A percentile compares a stretch with the other conserved stretches of the same genome.
phyloP scores from a whole-genome alignment of 768 basidiomycete genomes.

The Mycena vulgaris region DNA sequence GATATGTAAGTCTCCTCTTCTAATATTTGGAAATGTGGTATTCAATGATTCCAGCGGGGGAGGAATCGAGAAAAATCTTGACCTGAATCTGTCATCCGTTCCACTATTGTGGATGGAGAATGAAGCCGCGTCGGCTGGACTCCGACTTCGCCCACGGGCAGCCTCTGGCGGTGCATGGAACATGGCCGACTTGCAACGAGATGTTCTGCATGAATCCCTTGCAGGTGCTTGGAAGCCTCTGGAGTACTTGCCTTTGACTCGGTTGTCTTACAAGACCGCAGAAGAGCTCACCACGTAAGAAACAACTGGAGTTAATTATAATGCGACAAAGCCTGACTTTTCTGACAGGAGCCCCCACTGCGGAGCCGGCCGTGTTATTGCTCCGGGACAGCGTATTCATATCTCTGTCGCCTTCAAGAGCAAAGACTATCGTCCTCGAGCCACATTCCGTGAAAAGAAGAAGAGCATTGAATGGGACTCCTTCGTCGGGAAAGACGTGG shows the following conservation, averaged over 20 bases:
- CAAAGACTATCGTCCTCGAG: background rate
- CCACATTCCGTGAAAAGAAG: background rate
- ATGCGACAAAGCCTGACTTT: background rate
- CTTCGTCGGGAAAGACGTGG: slow-evolving; percentile 4
- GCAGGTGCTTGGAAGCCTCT: background rate
- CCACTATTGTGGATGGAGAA: slow-evolving; percentile 19
- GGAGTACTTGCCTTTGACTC: slow-evolving; percentile 3
- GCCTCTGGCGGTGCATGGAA: slow-evolving; percentile 1
- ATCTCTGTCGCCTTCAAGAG: slow-evolving; percentile 10
- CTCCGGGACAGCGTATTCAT: slow-evolving; percentile 11
- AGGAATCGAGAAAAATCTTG: background rate
- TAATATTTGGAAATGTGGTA: background rate
- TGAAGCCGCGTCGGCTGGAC: slow-evolving; percentile 4
- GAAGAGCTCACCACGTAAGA: background rate
- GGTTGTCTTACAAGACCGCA: background rate
- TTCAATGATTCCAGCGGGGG: background rate
- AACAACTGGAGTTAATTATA: background rate
- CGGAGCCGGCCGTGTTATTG: slow-evolving; percentile 9
- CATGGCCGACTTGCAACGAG: background rate
- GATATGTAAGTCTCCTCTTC: slow-evolving; percentile 1
- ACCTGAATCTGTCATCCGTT: slow-evolving; percentile 10
- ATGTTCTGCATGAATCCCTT: background rate
- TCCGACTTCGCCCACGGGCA: background rate
- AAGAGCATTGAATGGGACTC: slow-evolving; percentile 2
- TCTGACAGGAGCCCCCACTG: background rate